A percentile compares a stretch with the other conserved stretches of the same genome.
Conservation (phyloP, 805 yeast species). For the Candida lessepsii region DNA sequence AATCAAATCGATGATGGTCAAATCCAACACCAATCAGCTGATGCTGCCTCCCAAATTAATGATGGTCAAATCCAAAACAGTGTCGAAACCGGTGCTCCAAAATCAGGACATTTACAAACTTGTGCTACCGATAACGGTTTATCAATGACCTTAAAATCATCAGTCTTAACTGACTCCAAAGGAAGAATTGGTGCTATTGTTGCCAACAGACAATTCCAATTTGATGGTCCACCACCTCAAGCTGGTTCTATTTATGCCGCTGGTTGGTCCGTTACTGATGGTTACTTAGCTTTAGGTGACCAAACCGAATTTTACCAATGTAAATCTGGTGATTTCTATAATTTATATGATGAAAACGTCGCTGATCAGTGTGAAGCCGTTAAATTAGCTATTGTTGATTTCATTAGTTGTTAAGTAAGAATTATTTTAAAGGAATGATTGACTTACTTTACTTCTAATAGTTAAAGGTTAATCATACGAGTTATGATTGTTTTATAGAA, state of each 20-base stretch:
- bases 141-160: conserved; percentile 50
- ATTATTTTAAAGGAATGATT: conserved; percentile 6
- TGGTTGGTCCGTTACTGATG: conserved; percentile 51
- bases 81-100: conserved; percentile 31
- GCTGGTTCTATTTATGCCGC: conserved; percentile 66
- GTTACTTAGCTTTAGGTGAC: conserved; percentile 60
- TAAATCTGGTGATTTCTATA: conserved; percentile 74
- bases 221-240: conserved; percentile 79
- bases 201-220: conserved; percentile 77
- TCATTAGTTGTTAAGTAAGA: conserved; percentile 11
- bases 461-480: conserved; percentile 3
- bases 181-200: conserved; percentile 79
- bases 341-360: conserved; percentile 59
- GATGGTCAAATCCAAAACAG: conserved; percentile 51
- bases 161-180: conserved; percentile 53
- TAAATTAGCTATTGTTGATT: conserved; percentile 36
- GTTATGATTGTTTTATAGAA: conserved; percentile 1
- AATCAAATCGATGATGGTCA: conserved; percentile 37
- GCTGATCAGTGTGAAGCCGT: conserved; percentile 36
- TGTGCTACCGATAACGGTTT: conserved; percentile 52
- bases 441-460: conserved; percentile 3
- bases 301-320: conserved; percentile 68
- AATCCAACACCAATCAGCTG: conserved; percentile 31
- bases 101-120: conserved; percentile 25
- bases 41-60: conserved; percentile 30